phyloP scores from a whole-genome alignment of 2,329 filamentous ascomycete genomes.

The Epichloe sp. region DNA sequence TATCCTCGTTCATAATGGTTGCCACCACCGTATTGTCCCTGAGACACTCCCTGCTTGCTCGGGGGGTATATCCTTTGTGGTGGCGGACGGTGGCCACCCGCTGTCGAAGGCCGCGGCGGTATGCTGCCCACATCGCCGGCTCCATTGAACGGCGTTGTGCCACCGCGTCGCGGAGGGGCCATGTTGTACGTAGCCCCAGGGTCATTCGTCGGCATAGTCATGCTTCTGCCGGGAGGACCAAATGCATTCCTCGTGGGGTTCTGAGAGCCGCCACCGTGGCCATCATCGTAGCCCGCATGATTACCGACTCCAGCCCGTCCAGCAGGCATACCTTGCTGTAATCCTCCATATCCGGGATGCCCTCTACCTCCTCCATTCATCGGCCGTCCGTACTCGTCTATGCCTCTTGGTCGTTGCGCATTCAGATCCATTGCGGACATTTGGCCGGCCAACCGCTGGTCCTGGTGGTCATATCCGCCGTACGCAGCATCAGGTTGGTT shows the following conservation, averaged over 20 bases:
- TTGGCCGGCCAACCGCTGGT: constrained; percentile 19
- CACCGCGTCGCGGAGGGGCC: constrained; percentile 24
- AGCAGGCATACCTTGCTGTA: constrained; percentile 15
- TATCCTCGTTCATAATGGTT: constrained; percentile 21
- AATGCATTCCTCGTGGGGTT: constrained; percentile 27
- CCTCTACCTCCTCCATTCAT: constrained; percentile 13
- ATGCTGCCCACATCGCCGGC: constrained; percentile 27
- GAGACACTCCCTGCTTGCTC: constrained; percentile 24
- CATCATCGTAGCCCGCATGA: constrained; percentile 16
- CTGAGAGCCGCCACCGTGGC: constrained; percentile 15
- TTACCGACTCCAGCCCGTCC: constrained; percentile 11
- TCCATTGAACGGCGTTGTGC: constrained; percentile 33
- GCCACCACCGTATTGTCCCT: constrained; percentile 18
- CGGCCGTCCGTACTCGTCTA: constrained; percentile 15
- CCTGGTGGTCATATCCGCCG: constrained; percentile 15
- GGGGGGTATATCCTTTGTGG: constrained; percentile 39
- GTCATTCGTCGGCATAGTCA: constrained; percentile 45
- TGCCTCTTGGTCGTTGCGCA: constrained; percentile 13
- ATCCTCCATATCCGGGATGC: constrained; percentile 16
- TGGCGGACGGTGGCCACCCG: constrained; percentile 36
- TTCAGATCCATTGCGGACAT: constrained; percentile 25
- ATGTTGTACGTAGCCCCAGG: constrained; percentile 27
- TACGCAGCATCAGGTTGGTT: constrained; percentile 9
- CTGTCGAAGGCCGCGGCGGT: constrained; percentile 42
- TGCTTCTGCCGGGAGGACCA: constrained; percentile 41